Evolutionary conservation across 1,284 basidiomycete genomes (phyloP), one percentile per base, ranked within the genome.

Genomic region (Volvariella surrecta): DNA sequence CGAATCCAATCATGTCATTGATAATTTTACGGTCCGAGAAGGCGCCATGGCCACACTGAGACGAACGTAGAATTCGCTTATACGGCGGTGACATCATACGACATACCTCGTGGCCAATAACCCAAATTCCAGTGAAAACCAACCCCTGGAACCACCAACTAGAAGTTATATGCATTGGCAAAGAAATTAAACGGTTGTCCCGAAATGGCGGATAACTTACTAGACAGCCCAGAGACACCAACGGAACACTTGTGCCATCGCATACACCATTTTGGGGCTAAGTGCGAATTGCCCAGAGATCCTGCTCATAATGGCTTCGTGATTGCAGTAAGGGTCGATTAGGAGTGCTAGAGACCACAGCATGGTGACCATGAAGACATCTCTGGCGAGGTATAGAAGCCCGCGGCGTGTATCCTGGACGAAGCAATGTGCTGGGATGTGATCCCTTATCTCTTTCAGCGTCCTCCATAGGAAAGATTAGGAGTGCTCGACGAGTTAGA

Each of bases 141-240:
- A 79, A 63, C 10, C 75, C 74, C 56, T 79, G 75, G 52, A 77
- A 75, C 76, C 75, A 79, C 75, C 76, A 79, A 53, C 74, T 71
- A 46, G 39, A 39, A n/a, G 37, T 11, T 37, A 19, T 34, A 46
- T 42, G 15, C 21, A 18, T 39, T 10, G 15, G 21, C 21, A n/a
- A n/a, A n/a, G 37, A 6, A 19, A 39, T 20, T 15, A 21, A 7
- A 37, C 10, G 47, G 18, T 43, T 37, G 28, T 45, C 32, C 32
- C 47, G 35, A 32, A 4, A 15, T 16, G n/a, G n/a, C n/a, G n/a
- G n/a, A n/a, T n/a, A n/a, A 55, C 64, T 48, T 50, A 71, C 69
- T 86, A 87, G 30, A 64, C 52, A 30, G 53, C 43, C 73, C 73
- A 76, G 3, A 59, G 57, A 16, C 53, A 38, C 68, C 67, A 75